Percentiles rank a stretch among this genome's conserved stretches.
Conservation (phyloP, 2,329 filamentous ascomycete genomes). For the Penicillium freii region DNA sequence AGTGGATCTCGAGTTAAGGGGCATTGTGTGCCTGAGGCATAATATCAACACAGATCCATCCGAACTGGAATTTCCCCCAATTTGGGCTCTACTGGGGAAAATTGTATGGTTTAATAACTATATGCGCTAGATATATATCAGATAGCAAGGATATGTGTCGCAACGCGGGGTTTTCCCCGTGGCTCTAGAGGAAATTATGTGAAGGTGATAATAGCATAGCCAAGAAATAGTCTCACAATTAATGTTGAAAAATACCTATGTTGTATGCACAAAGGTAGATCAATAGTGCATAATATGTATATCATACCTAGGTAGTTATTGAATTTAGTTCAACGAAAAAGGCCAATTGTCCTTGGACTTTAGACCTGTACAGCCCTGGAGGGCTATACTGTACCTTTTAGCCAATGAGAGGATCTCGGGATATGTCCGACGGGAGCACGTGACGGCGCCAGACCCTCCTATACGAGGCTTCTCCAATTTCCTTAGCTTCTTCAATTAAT, state of each 20-base stretch:
- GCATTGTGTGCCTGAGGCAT: neutral
- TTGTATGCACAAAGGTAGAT: neutral
- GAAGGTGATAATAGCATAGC: neutral
- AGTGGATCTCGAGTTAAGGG: conserved; percentile 1
- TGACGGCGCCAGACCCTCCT: neutral
- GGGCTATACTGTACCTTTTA: neutral
- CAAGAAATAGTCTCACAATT: neutral
- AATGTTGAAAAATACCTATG: neutral
- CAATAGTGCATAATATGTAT: neutral
- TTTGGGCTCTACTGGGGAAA: neutral
- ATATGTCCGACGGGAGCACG: neutral
- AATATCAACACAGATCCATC: neutral
- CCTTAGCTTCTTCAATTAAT: neutral
- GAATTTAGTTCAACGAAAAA: neutral
- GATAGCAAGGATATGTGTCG: neutral
- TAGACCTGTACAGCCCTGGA: no score
- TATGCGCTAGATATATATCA: neutral
- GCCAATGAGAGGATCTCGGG: conserved; percentile 1
- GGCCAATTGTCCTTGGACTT: neutral
- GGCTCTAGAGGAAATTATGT: neutral
- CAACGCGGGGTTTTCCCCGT: neutral
- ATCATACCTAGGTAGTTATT: neutral
- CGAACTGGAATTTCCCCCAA: neutral
- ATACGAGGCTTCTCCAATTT: neutral
- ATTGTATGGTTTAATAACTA: neutral